phyloP scores from a whole-genome alignment of 140 eudicot species.

The Ambrosia hybrid region DNA sequence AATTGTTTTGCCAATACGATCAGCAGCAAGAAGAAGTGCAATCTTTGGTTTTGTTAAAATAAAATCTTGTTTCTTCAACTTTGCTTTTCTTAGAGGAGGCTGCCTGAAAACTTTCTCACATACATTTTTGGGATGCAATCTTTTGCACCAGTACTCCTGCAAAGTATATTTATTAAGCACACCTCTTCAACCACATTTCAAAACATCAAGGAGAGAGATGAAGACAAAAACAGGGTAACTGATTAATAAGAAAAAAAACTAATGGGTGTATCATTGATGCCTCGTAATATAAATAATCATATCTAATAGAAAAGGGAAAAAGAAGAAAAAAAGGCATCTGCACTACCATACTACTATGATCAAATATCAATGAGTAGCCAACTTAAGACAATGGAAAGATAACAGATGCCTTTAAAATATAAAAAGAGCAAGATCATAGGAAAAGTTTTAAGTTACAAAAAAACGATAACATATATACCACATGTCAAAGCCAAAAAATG shows the following conservation, averaged over 20 bases:
- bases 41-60: slow-evolving; percentile 71
- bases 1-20: slow-evolving; percentile 76
- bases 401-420: not conserved
- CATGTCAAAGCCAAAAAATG: not conserved
- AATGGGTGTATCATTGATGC: too few relatives aligned
- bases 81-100: slow-evolving; percentile 89
- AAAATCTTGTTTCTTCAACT: slow-evolving; percentile 80
- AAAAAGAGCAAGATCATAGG: not conserved
- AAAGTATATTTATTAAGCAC: slow-evolving; percentile 7
- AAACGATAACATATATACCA: slow-evolving; percentile 3
- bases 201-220: not conserved
- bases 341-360: too few relatives aligned
- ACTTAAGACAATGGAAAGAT: too few relatives aligned
- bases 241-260: too few relatives aligned
- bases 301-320: too few relatives aligned
- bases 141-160: slow-evolving; percentile 99
- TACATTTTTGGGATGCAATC: slow-evolving; percentile 92
- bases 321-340: too few relatives aligned
- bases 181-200: slow-evolving; percentile 8
- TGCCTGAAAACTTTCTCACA: slow-evolving; percentile 97
- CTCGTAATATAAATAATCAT: too few relatives aligned
- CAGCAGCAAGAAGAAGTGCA: slow-evolving; percentile 77
- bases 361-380: too few relatives aligned
- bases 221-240: too few relatives aligned
- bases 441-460: not conserved